Conservation (phyloP, 2,329 filamentous ascomycete genomes). For the Fusarium goolgardi region DNA sequence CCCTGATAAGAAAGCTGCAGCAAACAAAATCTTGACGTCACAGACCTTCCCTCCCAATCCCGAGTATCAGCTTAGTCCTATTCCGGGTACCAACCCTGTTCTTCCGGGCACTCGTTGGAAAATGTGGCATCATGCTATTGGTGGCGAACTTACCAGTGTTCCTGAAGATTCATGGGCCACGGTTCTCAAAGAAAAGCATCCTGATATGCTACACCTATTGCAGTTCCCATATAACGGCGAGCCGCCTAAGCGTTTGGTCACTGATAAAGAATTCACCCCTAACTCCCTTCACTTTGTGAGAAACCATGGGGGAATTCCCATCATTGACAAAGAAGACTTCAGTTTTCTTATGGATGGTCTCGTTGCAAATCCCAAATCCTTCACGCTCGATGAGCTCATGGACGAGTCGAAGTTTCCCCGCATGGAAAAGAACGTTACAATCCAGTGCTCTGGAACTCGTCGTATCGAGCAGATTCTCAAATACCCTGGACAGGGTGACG, state of each 20-base stretch:
- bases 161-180: conserved; percentile 69
- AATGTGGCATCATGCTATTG: conserved; percentile 65
- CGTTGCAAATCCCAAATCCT: conserved; percentile 66
- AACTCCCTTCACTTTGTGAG: conserved; percentile 72
- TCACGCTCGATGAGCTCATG: conserved; percentile 70
- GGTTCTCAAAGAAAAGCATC: conserved; percentile 67
- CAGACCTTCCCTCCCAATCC: conserved; percentile 54
- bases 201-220: conserved; percentile 70
- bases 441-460: conserved; percentile 76
- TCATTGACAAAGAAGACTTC: conserved; percentile 68
- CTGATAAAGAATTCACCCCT: conserved; percentile 66
- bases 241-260: conserved; percentile 67
- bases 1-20: conserved; percentile 72
- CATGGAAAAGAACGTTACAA: conserved; percentile 67
- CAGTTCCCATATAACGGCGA: conserved; percentile 75
- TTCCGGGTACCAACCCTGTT: conserved; percentile 68
- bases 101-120: conserved; percentile 68
- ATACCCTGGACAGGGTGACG: conserved; percentile 75
- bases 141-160: conserved; percentile 55
- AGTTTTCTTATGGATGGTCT: conserved; percentile 69
- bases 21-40: conserved; percentile 60
- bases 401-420: conserved; percentile 70
- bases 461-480: conserved; percentile 74
- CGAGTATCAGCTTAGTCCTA: conserved; percentile 66
- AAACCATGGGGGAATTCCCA: conserved; percentile 78